Evolutionary conservation across 2,329 filamentous ascomycete genomes (phyloP).

Genomic region (Phaeosphaeriaceae sp.): DNA sequence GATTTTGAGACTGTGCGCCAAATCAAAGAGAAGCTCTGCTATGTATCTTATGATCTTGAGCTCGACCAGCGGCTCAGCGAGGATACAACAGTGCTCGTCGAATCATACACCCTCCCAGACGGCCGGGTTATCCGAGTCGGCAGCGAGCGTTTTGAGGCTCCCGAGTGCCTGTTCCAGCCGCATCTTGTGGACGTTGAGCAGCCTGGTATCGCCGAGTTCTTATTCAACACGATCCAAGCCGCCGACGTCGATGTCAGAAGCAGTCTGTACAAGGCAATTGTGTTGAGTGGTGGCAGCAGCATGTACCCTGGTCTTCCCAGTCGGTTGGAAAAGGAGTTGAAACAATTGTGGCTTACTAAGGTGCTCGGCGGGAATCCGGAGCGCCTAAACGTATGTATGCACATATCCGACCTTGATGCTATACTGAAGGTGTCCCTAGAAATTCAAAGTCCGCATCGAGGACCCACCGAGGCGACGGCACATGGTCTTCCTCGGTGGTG

Average conservation of each 20-base stretch:
- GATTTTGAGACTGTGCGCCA: slow-evolving; percentile 98
- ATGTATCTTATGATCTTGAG: slow-evolving; percentile 97
- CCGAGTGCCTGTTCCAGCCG: slow-evolving; percentile 97
- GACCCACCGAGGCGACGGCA: slow-evolving; percentile 94
- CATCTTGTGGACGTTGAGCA: slow-evolving; percentile 98
- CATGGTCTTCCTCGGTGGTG: slow-evolving; percentile 99
- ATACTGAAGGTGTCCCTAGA: slow-evolving; percentile 57
- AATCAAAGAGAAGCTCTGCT: slow-evolving; percentile 99
- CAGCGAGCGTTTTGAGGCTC: slow-evolving; percentile 96
- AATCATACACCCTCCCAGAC: slow-evolving; percentile 96
- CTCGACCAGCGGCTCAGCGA: slow-evolving; percentile 95
- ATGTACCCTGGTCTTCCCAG: slow-evolving; percentile 98
- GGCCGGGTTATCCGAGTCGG: slow-evolving; percentile 95
- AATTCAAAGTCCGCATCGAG: slow-evolving; percentile 99
- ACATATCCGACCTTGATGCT: slow-evolving; percentile 5
- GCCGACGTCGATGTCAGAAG: slow-evolving; percentile 94
- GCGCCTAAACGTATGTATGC: slow-evolving; percentile 69
- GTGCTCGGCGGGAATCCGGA: slow-evolving; percentile 92
- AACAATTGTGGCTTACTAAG: slow-evolving; percentile 96
- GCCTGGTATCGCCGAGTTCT: slow-evolving; percentile 92
- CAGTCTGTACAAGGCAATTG: slow-evolving; percentile 95
- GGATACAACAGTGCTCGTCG: slow-evolving; percentile 95
- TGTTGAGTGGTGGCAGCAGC: slow-evolving; percentile 94
- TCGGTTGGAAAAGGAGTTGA: slow-evolving; percentile 95
- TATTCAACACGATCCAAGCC: slow-evolving; percentile 98